These are phyloP conservation scores for Aplosporella prunicola DNA, from an alignment of 2,329 filamentous ascomycete genomes.

Conservation along the genomic window DNA sequence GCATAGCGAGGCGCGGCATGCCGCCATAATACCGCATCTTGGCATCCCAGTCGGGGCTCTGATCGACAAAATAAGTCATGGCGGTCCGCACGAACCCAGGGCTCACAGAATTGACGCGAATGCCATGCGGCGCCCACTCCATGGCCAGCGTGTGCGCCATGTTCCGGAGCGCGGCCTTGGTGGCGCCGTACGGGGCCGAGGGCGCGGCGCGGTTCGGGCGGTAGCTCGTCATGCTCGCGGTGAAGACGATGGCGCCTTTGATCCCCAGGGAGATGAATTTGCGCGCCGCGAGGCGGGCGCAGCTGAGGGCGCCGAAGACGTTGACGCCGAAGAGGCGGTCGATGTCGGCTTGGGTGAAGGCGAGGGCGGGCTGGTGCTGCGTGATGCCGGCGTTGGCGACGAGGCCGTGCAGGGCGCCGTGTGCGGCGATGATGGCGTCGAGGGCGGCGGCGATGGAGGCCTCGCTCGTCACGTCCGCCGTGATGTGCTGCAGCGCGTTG, in stretches of 20 bases:
- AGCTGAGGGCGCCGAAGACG: slow-evolving; percentile 38
- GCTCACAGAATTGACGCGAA: slow-evolving; percentile 24
- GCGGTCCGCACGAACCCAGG: slow-evolving; percentile 26
- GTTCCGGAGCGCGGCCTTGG: slow-evolving; percentile 34
- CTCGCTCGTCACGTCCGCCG: slow-evolving; percentile 39
- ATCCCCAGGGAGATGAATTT: slow-evolving; percentile 35
- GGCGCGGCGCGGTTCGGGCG: slow-evolving; percentile 43
- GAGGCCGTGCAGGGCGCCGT: slow-evolving; percentile 36
- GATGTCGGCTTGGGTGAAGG: slow-evolving; percentile 33
- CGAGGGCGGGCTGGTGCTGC: slow-evolving; percentile 39
- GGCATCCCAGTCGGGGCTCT: slow-evolving; percentile 41
- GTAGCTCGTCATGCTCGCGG: slow-evolving; percentile 40
- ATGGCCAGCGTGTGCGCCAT: slow-evolving; percentile 32
- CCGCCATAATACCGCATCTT: slow-evolving; percentile 48
- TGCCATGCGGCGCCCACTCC: slow-evolving; percentile 26
- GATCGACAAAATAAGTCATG: slow-evolving; percentile 43
- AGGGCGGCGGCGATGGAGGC: slow-evolving; percentile 33
- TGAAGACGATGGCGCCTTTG: slow-evolving; percentile 35
- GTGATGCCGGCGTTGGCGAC: slow-evolving; percentile 35
- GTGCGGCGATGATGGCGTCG: slow-evolving; percentile 30
- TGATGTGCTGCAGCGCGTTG: slow-evolving; percentile 37
- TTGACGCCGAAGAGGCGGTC: slow-evolving; percentile 39
- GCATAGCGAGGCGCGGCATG: slow-evolving; percentile 42
- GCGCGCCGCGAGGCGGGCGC: slow-evolving; percentile 37
- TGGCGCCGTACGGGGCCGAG: slow-evolving; percentile 39